Percentiles rank a stretch among this genome's conserved stretches.
These are phyloP conservation scores for Fusarium brachygibbosum DNA, from an alignment of 2,329 filamentous ascomycete species.

Conservation along the genomic window DNA sequence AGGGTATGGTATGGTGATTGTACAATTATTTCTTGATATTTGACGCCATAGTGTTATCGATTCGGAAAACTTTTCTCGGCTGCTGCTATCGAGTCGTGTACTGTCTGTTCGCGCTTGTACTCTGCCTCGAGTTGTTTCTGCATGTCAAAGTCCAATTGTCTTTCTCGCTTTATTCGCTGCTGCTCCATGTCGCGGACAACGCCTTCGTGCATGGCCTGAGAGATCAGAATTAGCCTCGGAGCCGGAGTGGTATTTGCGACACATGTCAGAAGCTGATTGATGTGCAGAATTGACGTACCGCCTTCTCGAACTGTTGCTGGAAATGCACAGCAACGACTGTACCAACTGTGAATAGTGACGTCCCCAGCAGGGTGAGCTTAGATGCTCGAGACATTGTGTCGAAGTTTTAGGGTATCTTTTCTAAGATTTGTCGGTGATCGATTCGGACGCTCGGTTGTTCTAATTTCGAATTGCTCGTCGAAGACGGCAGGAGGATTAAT, in stretches of 20 bases:
- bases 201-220: slow-evolving; percentile 92
- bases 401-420: background rate
- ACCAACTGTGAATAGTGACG: slow-evolving; percentile 79
- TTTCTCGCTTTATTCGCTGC: slow-evolving; percentile 88
- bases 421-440: background rate
- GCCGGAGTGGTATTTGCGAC: background rate
- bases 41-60: slow-evolving; percentile 38
- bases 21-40: slow-evolving; percentile 8
- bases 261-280: background rate
- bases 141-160: slow-evolving; percentile 94
- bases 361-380: slow-evolving; percentile 85
- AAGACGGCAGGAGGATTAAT: background rate
- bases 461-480: no score
- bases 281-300: slow-evolving; percentile 66
- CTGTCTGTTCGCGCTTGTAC: slow-evolving; percentile 89
- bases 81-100: slow-evolving; percentile 62
- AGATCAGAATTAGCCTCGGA: slow-evolving; percentile 19
- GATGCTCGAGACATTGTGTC: slow-evolving; percentile 86
- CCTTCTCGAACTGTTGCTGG: slow-evolving; percentile 85
- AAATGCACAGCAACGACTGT: slow-evolving; percentile 92
- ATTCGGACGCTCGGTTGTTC: background rate
- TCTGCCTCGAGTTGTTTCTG: slow-evolving; percentile 87
- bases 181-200: slow-evolving; percentile 96
- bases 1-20: slow-evolving; percentile 28
- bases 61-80: slow-evolving; percentile 43